Evolutionary conservation across 139 green algal species (phyloP).

Genomic region (Chlamydomonas eustigma): DNA sequence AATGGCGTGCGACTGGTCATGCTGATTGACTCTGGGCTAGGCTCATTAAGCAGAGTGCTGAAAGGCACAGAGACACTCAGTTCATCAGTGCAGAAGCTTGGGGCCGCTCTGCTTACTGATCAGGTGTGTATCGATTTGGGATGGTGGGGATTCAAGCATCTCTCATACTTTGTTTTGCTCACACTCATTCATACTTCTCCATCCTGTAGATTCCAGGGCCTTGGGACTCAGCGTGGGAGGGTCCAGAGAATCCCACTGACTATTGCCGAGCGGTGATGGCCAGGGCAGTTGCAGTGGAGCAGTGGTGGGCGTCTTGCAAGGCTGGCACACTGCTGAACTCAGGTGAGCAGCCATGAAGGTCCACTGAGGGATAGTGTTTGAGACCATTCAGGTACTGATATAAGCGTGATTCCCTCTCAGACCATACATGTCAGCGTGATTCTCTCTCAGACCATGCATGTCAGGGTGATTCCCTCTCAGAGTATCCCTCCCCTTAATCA

Average conservation of each 20-base stretch:
- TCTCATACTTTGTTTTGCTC: too few relatives aligned
- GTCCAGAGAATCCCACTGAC: conserved; percentile 41
- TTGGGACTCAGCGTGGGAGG: conserved; percentile 52
- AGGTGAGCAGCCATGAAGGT: background rate
- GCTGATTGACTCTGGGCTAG: conserved; percentile 35
- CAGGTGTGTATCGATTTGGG: background rate
- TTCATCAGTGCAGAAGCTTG: conserved; percentile 32
- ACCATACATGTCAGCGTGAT: too few relatives aligned
- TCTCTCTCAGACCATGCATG: too few relatives aligned
- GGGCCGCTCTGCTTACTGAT: conserved; percentile 43
- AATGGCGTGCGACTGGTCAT: conserved; percentile 35
- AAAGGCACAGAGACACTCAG: conserved; percentile 28
- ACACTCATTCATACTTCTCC: too few relatives aligned
- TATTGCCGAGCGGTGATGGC: conserved; percentile 53
- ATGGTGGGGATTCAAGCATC: too few relatives aligned
- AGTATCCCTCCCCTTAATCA: too few relatives aligned
- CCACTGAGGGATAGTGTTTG: background rate
- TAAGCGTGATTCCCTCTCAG: too few relatives aligned
- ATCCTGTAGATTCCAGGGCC: conserved; percentile 38
- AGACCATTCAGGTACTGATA: too few relatives aligned
- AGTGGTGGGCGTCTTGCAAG: conserved; percentile 14
- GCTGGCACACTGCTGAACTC: conserved; percentile 26
- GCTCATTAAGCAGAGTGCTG: conserved; percentile 41
- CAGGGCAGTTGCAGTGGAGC: conserved; percentile 42
- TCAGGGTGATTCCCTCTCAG: too few relatives aligned